phyloP scores from a whole-genome alignment of 257 asterid genomes.

The Thymus mandschuricus region DNA sequence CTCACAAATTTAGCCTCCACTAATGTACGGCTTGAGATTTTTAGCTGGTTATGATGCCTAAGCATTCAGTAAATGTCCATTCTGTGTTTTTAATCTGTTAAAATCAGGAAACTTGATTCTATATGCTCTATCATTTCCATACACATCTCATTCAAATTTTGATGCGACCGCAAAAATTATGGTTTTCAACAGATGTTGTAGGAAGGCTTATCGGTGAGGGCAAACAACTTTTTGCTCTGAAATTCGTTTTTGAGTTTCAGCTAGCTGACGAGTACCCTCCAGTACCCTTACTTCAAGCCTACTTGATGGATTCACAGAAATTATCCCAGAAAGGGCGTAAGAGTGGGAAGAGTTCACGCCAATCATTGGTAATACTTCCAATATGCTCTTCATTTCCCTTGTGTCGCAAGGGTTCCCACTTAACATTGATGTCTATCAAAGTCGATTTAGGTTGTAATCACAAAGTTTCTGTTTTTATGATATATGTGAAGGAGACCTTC shows the following conservation, averaged over 20 bases:
- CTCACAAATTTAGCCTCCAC: neutral
- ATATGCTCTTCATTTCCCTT: constrained; percentile 17
- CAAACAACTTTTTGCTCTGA: constrained; percentile 60
- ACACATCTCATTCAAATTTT: constrained; percentile 15
- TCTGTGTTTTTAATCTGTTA: constrained; percentile 4
- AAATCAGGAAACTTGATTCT: neutral
- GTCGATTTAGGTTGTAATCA: constrained; percentile 9
- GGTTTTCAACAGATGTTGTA: constrained; percentile 49
- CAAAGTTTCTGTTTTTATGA: neutral
- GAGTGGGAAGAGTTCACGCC: constrained; percentile 53
- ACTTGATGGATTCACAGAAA: constrained; percentile 48
- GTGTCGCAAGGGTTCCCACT: neutral
- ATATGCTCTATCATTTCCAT: constrained; percentile 18
- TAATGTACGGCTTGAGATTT: constrained; percentile 4
- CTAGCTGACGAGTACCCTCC: constrained; percentile 64
- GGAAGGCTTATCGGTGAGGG: constrained; percentile 56
- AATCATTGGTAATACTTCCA: constrained; percentile 42
- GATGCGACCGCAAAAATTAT: constrained; percentile 22
- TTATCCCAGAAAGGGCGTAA: constrained; percentile 45
- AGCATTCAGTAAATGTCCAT: neutral
- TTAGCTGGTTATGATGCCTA: constrained; percentile 19
- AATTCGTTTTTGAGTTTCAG: constrained; percentile 61
- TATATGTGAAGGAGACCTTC: neutral
- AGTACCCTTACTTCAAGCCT: constrained; percentile 56
- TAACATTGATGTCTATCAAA: constrained; percentile 7